Conservation (phyloP, 1,139 yeast genomes). For the Zygosaccharomyces sapae region DNA sequence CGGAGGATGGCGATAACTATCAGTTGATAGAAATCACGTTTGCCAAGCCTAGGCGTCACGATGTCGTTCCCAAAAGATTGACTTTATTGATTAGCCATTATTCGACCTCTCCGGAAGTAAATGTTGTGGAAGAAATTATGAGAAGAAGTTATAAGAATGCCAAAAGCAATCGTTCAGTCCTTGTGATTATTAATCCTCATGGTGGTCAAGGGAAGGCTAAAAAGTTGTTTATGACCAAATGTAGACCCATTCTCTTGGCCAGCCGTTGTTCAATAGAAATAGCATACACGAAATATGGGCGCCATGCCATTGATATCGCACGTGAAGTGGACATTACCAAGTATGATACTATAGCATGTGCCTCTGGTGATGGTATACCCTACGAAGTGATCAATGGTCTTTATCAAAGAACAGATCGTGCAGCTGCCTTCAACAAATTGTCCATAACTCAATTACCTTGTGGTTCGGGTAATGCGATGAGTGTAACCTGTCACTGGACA, state of each 20-base stretch:
- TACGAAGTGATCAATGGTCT: constrained; percentile 91
- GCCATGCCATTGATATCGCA: constrained; percentile 76
- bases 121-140: constrained; percentile 38
- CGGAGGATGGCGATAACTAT: constrained; percentile 2
- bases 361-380: constrained; percentile 96
- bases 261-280: constrained; percentile 60
- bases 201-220: constrained; percentile 85
- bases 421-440: constrained; percentile 57
- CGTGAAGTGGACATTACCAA: constrained; percentile 48
- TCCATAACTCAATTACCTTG: constrained; percentile 86
- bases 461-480: constrained; percentile 92
- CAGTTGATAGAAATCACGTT: constrained; percentile 30
- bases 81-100: constrained; percentile 22
- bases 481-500: constrained; percentile 76
- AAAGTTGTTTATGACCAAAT: constrained; percentile 50
- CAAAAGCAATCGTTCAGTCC: constrained; percentile 46
- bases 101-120: constrained; percentile 14
- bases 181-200: constrained; percentile 77
- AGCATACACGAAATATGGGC: constrained; percentile 56
- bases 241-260: constrained; percentile 69
- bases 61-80: constrained; percentile 33
- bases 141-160: constrained; percentile 41
- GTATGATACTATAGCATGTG: constrained; percentile 80
- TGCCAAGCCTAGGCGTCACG: constrained; percentile 35
- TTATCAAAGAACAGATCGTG: constrained; percentile 57